Base-by-base conservation (phyloP, 805 yeast species). In the Peterozyma xylosa region DNA sequence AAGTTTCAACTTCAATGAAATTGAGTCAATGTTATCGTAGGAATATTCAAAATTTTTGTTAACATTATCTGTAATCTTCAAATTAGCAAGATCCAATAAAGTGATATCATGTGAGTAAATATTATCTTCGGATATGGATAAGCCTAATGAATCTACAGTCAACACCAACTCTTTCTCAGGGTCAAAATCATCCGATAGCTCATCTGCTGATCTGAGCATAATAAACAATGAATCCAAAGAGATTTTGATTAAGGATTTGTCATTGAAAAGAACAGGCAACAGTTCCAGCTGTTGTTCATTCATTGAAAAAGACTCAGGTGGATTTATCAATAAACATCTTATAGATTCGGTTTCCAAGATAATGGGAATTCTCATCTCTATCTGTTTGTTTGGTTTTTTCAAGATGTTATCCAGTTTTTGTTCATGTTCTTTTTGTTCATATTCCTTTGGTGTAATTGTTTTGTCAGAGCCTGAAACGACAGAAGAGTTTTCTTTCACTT, bases 151-250 rank as follows among this genome's bases (percentile, higher is more conserved):
- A 11, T 37, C 43, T 2, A 38, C 11, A 7, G 32, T 33, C 18
- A 49, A 42, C 5, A 46, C 46, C 16, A 41, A 35, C 30, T 41
- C 49, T 9, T 35, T 37, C 9, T 33, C 45, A 16, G 36, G 18
- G 6, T 39, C 41, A 15, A 51, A 39, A 37, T 51, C 52, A 9
- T 50, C 53, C 11, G 41, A 43, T 30, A 49, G 13, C 27, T 48
- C 14, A 6, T 42, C 43, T 13, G 42, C 41, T 35, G 42, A 38
- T 30, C 42, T 37, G 2, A 39, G 30, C 29, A 33, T 30, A 36
- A 38, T 21, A 38, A 46, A 42, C 21, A 46, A 36, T 3, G 38
- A 34, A 16, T 37, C 48, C 17, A 45, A n/a, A 11, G 15, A 21
- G 3, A 32, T 42, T 2, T 7, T 10, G 2, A 33, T 33, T 15